Base-by-base conservation (phyloP, 495 filamentous ascomycete genomes). In the Hypoxylon subgilvum region DNA sequence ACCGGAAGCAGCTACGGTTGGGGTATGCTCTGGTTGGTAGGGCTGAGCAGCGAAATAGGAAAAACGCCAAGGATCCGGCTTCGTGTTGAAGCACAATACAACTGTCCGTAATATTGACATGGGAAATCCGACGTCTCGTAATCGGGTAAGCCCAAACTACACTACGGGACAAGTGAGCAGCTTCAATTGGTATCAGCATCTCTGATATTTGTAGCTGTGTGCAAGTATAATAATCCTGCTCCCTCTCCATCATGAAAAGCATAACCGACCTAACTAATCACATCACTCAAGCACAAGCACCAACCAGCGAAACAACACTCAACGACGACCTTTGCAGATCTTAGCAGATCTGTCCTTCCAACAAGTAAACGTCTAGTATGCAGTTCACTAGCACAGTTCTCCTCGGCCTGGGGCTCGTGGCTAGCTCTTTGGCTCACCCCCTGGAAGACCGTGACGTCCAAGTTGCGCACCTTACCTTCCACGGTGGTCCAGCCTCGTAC, bases 401-500 rank as follows among this genome's bases (percentile, higher is more conserved):
- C 25, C 17, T 62, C 32, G 34, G 48, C 49, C 25, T 65, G 7
- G 52, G 58, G 18, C 66, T 66, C 43, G 45, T 57, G n/a, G 52
- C 53, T 16, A 44, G 52, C 41, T 38, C 56, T 22, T 57, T 32
- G 8, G 55, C 66, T 4, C 48, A 41, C 27, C 56, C 63, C 3
- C 2, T 59, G 1, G 47, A 64, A 18, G 40, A 35, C 1, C 52
- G 50, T 27, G 48, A 44, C 21, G 38, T 51, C 22, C 39, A 46
- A 34, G 45, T 57, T 18, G 59, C 45, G 0, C 38, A 69, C 17
- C 38, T 71, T 14, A 65, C 41, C 9, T 60, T 69, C 38, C 49
- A 71, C 43, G 63, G 59, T 12, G 66, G 63, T 6, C 63, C 66
- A 10, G 63, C 53, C n/a, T 62, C 60, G 1, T 67, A 71, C 46